Conservation (phyloP, 139 green algal species). For the Auxenochlorella pyrenoidosa region DNA sequence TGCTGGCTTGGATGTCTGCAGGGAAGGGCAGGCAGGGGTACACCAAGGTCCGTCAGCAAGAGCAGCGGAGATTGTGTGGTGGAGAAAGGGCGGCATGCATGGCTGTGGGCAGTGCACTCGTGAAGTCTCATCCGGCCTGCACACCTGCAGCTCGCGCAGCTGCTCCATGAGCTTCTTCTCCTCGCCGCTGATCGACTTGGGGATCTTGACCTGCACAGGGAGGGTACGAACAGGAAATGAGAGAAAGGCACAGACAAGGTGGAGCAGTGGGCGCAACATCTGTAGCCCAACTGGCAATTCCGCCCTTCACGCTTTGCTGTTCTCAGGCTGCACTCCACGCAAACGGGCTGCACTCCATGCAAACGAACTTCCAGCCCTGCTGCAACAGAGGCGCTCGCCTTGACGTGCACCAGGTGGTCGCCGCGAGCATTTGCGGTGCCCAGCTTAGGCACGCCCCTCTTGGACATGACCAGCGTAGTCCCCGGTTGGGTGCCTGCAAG, state of each 20-base stretch:
- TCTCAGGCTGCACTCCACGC: not conserved
- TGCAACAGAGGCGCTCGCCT: conserved; percentile 8
- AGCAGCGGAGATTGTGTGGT: too few species aligned
- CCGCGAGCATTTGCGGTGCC: conserved; percentile 78
- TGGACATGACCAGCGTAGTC: conserved; percentile 98
- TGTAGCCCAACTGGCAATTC: too few species aligned
- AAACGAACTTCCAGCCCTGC: not conserved
- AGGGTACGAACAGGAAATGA: not conserved
- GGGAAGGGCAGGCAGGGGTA: too few species aligned
- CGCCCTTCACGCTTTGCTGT: not conserved
- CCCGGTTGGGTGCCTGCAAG: conserved; percentile 91
- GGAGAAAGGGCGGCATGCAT: too few species aligned
- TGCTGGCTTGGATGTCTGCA: conserved; percentile 1
- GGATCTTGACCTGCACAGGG: conserved; percentile 86
- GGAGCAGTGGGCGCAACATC: too few species aligned
- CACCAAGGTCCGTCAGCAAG: too few species aligned
- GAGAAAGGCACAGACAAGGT: not conserved
- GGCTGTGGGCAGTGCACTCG: too few species aligned
- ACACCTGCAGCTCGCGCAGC: conserved; percentile 64
- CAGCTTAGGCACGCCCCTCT: conserved; percentile 93
- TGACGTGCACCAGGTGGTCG: conserved; percentile 86
- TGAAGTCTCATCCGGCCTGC: too few species aligned
- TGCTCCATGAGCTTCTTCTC: conserved; percentile 95
- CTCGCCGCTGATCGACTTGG: conserved; percentile 81
- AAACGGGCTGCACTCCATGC: too few species aligned